Conservation (phyloP, 2,329 filamentous ascomycete species). For the Trichoderma gracile region DNA sequence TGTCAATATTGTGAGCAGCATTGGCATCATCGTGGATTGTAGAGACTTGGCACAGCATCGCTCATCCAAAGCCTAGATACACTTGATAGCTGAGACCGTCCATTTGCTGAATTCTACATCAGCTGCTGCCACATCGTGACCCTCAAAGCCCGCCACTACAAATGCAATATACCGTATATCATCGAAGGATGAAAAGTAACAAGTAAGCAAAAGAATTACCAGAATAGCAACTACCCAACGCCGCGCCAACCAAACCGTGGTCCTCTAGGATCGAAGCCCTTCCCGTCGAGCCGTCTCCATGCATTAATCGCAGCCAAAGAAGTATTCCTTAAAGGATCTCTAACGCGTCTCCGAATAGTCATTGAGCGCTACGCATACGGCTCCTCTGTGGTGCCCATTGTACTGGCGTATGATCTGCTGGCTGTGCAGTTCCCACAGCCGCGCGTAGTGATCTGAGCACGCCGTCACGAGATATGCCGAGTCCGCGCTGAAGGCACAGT, state of each 20-base stretch:
- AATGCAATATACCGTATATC: neutral
- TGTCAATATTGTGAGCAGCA: neutral
- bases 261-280: neutral
- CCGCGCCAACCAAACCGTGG: constrained; percentile 1
- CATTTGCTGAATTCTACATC: neutral
- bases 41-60: neutral
- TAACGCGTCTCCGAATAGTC: constrained; percentile 68
- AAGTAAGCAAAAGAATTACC: neutral
- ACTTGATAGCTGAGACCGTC: neutral
- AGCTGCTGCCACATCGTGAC: neutral
- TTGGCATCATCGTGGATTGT: neutral
- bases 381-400: constrained; percentile 88
- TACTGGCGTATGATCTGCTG: constrained; percentile 93
- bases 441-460: constrained; percentile 89
- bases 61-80: neutral
- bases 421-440: constrained; percentile 83
- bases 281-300: neutral
- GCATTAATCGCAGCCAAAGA: neutral
- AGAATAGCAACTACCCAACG: neutral
- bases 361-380: constrained; percentile 89
- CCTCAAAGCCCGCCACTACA: neutral
- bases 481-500: constrained; percentile 92
- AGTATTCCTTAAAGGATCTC: constrained; percentile 7
- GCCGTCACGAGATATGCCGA: constrained; percentile 91
- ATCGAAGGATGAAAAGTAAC: neutral